Conservation (phyloP, 176 grass and related monocot genomes). For the Melocanna baccifera region DNA sequence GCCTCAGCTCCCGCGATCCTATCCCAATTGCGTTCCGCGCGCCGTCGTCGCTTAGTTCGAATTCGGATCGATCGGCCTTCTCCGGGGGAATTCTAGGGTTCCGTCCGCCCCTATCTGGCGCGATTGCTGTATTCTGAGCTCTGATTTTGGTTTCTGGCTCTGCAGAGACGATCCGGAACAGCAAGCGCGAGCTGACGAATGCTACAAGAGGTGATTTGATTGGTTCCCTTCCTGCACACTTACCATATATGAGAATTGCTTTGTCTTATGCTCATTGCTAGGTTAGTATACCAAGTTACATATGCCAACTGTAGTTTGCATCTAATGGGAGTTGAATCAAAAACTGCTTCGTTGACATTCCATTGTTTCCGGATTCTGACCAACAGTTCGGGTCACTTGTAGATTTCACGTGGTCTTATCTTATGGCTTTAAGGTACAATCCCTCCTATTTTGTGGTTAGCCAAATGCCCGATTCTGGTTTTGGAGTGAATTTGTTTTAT, state of each 20-base stretch:
- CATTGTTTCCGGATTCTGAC: neutral
- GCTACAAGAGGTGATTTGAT: conserved; percentile 77
- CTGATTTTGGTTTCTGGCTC: conserved; percentile 34
- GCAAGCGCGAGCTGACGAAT: conserved; percentile 85
- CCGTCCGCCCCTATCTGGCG: neutral
- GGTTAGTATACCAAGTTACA: neutral
- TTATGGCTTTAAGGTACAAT: neutral
- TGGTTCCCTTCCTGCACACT: neutral
- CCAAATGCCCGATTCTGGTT: neutral
- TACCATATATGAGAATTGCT: neutral
- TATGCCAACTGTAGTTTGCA: conserved; percentile 4
- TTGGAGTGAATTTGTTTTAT: conserved; percentile 6
- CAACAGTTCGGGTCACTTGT: neutral
- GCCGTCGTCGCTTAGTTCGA: neutral
- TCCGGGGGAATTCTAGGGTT: neutral
- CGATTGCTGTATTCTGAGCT: neutral
- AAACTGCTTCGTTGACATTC: neutral
- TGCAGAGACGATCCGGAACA: conserved; percentile 81
- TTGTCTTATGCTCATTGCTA: neutral
- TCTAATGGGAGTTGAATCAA: neutral
- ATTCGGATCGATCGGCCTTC: neutral
- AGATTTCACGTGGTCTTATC: neutral
- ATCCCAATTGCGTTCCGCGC: neutral
- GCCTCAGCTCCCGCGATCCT: conserved; percentile 10
- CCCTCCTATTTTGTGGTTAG: neutral